phyloP scores from a whole-genome alignment of 371 early-diverging fungal species.

The Circinella umbellata region DNA sequence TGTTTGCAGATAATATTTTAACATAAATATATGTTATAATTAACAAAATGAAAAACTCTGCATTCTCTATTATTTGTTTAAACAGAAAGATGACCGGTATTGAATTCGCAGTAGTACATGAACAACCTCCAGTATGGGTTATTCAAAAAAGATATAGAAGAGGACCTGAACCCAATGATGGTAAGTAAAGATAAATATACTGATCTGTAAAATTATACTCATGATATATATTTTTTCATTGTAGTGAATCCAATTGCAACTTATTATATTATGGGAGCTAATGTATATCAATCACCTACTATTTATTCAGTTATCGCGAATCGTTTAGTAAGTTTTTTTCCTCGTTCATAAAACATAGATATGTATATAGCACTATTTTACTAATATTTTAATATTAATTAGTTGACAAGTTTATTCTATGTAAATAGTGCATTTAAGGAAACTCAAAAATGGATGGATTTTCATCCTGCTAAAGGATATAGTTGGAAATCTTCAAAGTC shows the following conservation, averaged over 20 bases:
- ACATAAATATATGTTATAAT: slow-evolving; percentile 7
- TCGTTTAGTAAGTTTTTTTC: slow-evolving; percentile 68
- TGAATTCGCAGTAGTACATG: slow-evolving; percentile 82
- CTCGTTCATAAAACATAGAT: background rate
- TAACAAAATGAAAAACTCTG: background rate
- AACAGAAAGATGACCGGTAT: slow-evolving; percentile 85
- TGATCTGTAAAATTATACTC: background rate
- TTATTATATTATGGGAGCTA: slow-evolving; percentile 90
- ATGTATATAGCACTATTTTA: background rate
- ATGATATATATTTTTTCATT: background rate
- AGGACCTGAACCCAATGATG: slow-evolving; percentile 62
- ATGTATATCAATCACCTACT: slow-evolving; percentile 93
- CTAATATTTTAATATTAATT: background rate
- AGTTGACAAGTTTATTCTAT: slow-evolving; percentile 74
- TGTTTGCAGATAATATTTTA: too few relatives aligned
- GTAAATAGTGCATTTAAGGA: slow-evolving; percentile 76
- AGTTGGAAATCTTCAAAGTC: slow-evolving; percentile 62
- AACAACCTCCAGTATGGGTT: slow-evolving; percentile 84
- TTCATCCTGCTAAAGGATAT: slow-evolving; percentile 78
- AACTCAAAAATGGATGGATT: slow-evolving; percentile 66
- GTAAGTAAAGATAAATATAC: slow-evolving; percentile 24
- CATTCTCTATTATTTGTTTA: background rate
- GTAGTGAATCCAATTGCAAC: slow-evolving; percentile 70
- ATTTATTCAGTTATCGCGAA: slow-evolving; percentile 82
- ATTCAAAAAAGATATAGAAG: slow-evolving; percentile 81